phyloP scores from a whole-genome alignment of 164 flowering plant genomes.

The Vitis labrusca region DNA sequence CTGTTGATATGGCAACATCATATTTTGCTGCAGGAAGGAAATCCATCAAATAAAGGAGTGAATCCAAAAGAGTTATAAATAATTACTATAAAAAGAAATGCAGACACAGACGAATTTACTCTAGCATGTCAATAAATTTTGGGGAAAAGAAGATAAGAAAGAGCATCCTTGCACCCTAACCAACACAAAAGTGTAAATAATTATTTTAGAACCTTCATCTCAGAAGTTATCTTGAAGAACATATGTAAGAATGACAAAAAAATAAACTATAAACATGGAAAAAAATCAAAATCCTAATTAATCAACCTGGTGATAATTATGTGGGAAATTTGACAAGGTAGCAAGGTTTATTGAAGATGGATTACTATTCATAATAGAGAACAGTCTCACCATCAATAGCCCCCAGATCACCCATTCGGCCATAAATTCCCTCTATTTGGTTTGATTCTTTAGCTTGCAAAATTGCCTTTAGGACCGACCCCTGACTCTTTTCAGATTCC shows the following conservation, averaged over 20 bases:
- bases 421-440: slow-evolving; percentile 81
- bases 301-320: not conserved
- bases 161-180: no score
- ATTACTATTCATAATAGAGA: not conserved
- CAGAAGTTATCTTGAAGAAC: no score
- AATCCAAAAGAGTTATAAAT: no score
- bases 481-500: slow-evolving; percentile 91
- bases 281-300: not conserved
- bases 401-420: slow-evolving; percentile 94
- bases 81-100: no score
- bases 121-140: no score
- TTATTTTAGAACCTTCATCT: no score
- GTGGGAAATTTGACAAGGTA: no score
- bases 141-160: no score
- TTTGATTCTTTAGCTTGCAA: slow-evolving; percentile 79
- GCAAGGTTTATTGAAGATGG: not conserved
- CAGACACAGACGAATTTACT: no score
- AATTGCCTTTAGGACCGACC: slow-evolving; percentile 84
- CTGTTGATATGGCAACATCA: slow-evolving; percentile 93
- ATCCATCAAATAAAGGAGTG: not conserved
- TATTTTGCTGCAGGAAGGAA: slow-evolving; percentile 76
- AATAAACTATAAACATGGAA: not conserved
- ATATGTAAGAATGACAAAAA: no score
- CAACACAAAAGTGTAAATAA: no score
- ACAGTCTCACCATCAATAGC: slow-evolving; percentile 82